Percentiles rank a stretch among this genome's conserved stretches.
These are phyloP conservation scores for Aspergillus vadensis DNA, from an alignment of 2,329 filamentous ascomycete species.

Conservation along the genomic window DNA sequence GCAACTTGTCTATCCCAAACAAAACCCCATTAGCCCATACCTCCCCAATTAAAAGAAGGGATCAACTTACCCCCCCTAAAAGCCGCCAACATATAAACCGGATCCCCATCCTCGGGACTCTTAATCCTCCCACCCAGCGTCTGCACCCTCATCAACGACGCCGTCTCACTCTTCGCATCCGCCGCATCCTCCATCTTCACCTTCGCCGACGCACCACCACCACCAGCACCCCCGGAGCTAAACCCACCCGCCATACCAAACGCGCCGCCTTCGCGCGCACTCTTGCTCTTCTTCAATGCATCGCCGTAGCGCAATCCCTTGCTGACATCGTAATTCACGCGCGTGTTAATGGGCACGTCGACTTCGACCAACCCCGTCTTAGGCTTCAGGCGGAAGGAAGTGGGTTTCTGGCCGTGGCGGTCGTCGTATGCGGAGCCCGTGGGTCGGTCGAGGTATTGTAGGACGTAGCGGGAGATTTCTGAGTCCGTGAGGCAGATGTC, in stretches of 20 bases:
- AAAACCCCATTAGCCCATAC: slow-evolving; percentile 7
- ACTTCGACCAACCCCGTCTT: slow-evolving; percentile 83
- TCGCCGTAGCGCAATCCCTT: slow-evolving; percentile 84
- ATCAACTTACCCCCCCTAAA: slow-evolving; percentile 72
- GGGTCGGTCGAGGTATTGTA: slow-evolving; percentile 78
- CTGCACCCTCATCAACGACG: slow-evolving; percentile 69
- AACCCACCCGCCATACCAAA: slow-evolving; percentile 74
- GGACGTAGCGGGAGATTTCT: slow-evolving; percentile 71
- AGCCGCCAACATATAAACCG: slow-evolving; percentile 85
- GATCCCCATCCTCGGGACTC: slow-evolving; percentile 68
- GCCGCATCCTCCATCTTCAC: slow-evolving; percentile 38
- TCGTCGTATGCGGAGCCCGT: slow-evolving; percentile 65
- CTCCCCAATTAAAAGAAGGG: neutral
- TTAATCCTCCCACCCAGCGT: slow-evolving; percentile 82
- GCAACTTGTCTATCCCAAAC: slow-evolving; percentile 67
- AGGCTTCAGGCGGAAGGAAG: slow-evolving; percentile 79
- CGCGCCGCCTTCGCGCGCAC: slow-evolving; percentile 62
- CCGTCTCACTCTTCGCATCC: slow-evolving; percentile 40
- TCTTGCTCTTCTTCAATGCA: slow-evolving; percentile 61
- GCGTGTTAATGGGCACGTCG: slow-evolving; percentile 79
- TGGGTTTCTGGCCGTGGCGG: slow-evolving; percentile 58
- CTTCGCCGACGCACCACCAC: slow-evolving; percentile 14
- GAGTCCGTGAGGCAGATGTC: slow-evolving; percentile 81
- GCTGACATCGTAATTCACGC: slow-evolving; percentile 74
- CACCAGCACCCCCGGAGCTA: slow-evolving; percentile 40